Evolutionary conservation across 2,329 filamentous ascomycete genomes (phyloP), one percentile per base, ranked within the genome.

Genomic region (Clonostachys rhizophaga): DNA sequence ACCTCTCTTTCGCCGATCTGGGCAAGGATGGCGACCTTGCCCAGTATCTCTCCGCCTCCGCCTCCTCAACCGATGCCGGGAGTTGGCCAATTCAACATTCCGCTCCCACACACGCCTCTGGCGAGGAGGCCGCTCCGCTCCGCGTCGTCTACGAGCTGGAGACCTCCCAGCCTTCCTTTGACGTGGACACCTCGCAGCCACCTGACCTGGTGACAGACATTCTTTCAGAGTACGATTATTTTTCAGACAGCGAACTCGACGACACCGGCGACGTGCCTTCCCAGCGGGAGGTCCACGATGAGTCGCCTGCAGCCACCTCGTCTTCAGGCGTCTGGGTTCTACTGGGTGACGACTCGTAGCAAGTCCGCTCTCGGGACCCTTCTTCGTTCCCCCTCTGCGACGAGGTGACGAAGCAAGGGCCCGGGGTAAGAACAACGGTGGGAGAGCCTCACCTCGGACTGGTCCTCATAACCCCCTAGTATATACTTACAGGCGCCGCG

Each of bases 281-380:
- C 0, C 61, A 67, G 56, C 54, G 53, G 39, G 61, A 65, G 55
- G 53, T 63, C 43, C 50, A 52, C 44, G 60, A 64, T 42, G 47
- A 55, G 52, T 55, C 56, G 52, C 54, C 56, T 45, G 55, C 57
- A 50, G 54, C 55, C 47, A 49, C 55, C 42, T 53, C 57, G 35
- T 55, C 55, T 45, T 55, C 61, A 20, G 67, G 65, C 40, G 56
- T 64, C 50, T 74, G 70, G 70, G 62, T 72, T 35, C 61, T 73
- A 59, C 59, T 74, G 55, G 66, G 64, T 58, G 69, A 72, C 64
- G 71, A 64, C 69, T 71, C 63, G 67, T 67, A 73, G 61, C 68
- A 72, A 59, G 36, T 39, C 36, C 36, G 36, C 36, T 30, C 24
- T 30, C 9, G 24, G 24, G 24, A 30, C 24, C 24, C 24, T 30